Conservation (phyloP, 1,139 yeast genomes). For the Suhomyces yuchorum region DNA sequence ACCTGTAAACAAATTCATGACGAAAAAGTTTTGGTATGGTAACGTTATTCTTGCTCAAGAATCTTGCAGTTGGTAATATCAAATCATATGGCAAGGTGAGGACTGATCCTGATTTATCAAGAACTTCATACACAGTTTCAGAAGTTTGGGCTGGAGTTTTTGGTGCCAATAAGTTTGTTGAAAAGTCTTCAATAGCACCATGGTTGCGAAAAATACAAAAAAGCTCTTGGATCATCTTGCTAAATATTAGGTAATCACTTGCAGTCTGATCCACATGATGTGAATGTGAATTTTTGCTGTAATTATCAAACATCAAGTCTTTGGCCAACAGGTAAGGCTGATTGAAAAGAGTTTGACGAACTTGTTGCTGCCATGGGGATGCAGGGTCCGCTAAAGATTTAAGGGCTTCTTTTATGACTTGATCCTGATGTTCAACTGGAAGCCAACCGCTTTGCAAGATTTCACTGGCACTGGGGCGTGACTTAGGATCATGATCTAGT, state of each 20-base stretch:
- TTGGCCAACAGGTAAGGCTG: slow-evolving; percentile 83
- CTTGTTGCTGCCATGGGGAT: slow-evolving; percentile 93
- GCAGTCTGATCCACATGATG: slow-evolving; percentile 25
- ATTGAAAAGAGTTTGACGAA: slow-evolving; percentile 77
- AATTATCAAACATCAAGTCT: slow-evolving; percentile 75
- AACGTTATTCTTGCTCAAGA: slow-evolving; percentile 63
- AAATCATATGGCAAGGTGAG: slow-evolving; percentile 86
- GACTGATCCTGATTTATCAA: slow-evolving; percentile 85
- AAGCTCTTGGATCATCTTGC: slow-evolving; percentile 58
- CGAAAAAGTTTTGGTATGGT: slow-evolving; percentile 65
- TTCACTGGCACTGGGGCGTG: slow-evolving; percentile 76
- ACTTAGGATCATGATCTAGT: slow-evolving; percentile 74
- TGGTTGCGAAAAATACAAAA: slow-evolving; percentile 67
- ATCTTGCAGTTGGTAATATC: slow-evolving; percentile 85
- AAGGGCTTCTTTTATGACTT: slow-evolving; percentile 83
- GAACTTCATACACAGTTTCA: slow-evolving; percentile 69
- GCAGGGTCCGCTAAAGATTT: slow-evolving; percentile 84
- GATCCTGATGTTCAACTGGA: slow-evolving; percentile 89
- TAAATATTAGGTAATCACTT: slow-evolving; percentile 46
- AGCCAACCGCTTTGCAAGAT: slow-evolving; percentile 77
- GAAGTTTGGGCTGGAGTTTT: slow-evolving; percentile 71
- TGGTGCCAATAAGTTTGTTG: slow-evolving; percentile 64
- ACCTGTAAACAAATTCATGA: slow-evolving; percentile 80
- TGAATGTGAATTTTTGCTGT: slow-evolving; percentile 25
- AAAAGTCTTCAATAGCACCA: slow-evolving; percentile 80